Base-by-base conservation (phyloP, 2,329 filamentous ascomycete species). In the Nigrograna mackinnonii region DNA sequence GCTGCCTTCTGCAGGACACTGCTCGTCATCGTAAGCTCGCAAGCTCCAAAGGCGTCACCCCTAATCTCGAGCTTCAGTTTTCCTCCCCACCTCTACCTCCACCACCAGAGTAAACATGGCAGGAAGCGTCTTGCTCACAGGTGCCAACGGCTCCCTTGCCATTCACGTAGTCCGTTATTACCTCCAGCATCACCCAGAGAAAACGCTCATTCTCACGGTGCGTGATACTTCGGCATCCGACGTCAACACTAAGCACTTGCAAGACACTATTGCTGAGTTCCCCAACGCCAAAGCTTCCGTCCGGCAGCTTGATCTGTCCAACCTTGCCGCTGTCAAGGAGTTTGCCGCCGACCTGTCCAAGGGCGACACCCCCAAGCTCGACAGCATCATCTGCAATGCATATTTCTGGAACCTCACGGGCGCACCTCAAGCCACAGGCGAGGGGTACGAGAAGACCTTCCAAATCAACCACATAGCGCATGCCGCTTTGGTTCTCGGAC, bases 141-240 rank as follows among this genome's bases (percentile, higher is more conserved):
- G 55, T 13, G 55, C 57, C 16, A 62, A 60, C 34, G 47, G 55
- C 19, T 58, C 58, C 6, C 43, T 62, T 1, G 58, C 41, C n/a
- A 28, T 60, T 16, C 47, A 43, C 20, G 44, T 51, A 7, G 48
- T 55, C n/a, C 17, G 41, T 9, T 48, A 51, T 32, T 26, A 59
- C 11, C 50, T 59, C 20, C 18, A 39, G 4, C 30, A 40, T 2
- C 54, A 59, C 22, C 37, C 56, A 2, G 13, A 28, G 13, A 36
- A 46, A 17, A 54, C 50, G 4, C 32, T 45, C 4, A 22, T 60
- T 22, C 43, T 54, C 17, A 54, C 54, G 4, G 57, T 62, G 6
- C 37, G 58, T n/a, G 42, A 60, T 37, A 20, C 37, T 20, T 49
- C 44, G 4, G n/a, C 19, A 3, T 7, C 41, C 12, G 57, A 60